These are phyloP conservation scores for Blastobotrys illinoisensis DNA, from an alignment of 1,139 yeast genomes.

Conservation along the genomic window DNA sequence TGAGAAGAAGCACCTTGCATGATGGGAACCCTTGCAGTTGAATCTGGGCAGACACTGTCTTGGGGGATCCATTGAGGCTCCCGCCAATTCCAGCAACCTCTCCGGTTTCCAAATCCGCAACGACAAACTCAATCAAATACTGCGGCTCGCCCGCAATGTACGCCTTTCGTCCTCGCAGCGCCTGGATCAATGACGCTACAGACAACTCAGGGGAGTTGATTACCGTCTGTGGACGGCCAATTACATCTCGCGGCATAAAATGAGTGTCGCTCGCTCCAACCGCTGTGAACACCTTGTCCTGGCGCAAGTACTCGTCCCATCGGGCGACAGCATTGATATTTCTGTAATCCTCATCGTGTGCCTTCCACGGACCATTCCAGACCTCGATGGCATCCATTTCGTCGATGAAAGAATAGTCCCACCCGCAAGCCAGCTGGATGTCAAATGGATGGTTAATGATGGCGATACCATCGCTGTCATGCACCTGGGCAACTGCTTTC, in stretches of 20 bases:
- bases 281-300: conserved; percentile 13
- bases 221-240: conserved; percentile 14
- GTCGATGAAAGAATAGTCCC: conserved; percentile 12
- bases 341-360: conserved; percentile 8
- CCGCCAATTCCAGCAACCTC: background rate
- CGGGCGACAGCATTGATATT: conserved; percentile 12
- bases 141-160: conserved; percentile 10
- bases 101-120: background rate
- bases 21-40: background rate
- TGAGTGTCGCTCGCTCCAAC: conserved; percentile 17
- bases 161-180: conserved; percentile 9
- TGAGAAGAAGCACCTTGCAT: background rate
- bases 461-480: conserved; percentile 13
- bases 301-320: conserved; percentile 12
- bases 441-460: conserved; percentile 17
- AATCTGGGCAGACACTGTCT: background rate
- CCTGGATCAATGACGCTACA: conserved; percentile 9
- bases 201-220: conserved; percentile 11
- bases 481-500: conserved; percentile 11
- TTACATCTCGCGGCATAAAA: conserved; percentile 8
- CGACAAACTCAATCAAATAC: background rate
- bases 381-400: conserved; percentile 17
- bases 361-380: conserved; percentile 18
- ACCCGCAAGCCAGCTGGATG: conserved; percentile 11
- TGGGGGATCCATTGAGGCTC: background rate